Evolutionary conservation across 768 basidiomycete species (phyloP), one percentile per base, ranked within the genome.

Genomic region (Tulasnella sp.): DNA sequence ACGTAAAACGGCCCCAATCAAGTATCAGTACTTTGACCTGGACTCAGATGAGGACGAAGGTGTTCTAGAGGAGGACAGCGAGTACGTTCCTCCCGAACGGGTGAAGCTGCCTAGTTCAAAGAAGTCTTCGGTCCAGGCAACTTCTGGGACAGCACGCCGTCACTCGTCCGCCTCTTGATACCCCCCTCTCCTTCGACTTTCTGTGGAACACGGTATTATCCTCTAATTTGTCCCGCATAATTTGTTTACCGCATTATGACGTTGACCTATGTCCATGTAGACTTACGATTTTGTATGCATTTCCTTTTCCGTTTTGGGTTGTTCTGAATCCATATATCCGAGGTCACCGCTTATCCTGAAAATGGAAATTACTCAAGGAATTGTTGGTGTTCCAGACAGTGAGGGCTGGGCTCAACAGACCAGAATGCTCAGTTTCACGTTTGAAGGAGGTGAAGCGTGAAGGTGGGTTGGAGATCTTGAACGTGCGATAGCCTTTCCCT

Each of bases 11-110:
- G 64, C 75, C 19, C 75, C 75, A 11, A 69, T 54, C 25, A 68
- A 71, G 42, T 76, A 76, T 25, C 37, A 40, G 31, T 76, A 76
- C 40, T 42, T 76, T 14, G 75, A 76, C 39, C 14, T 76, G 15
- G 37, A 38, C 39, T 38, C 37, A 17, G 75, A 76, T 36, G 75
- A 76, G 22, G 67, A 70, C 40, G 75, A 76, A 5, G 67, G 36
- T 22, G 67, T 68, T 3, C 67, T 40, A 38, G 64, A 76, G n/a
- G 67, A 29, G 7, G 58, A 67, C 36, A 67, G 39, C 22, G 75
- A 42, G 22, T 67, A 76, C 67, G 40, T 45, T n/a, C 75, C 39
- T 12, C 25, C 25, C 12, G 75, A 70, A n/a, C 64, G 38, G 5
- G 7, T 54, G 31, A 49, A 49, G 38, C n/a, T n/a, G 39, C 45